phyloP scores from a whole-genome alignment of 139 green algal species.

The Tetratostichococcus sp. region DNA sequence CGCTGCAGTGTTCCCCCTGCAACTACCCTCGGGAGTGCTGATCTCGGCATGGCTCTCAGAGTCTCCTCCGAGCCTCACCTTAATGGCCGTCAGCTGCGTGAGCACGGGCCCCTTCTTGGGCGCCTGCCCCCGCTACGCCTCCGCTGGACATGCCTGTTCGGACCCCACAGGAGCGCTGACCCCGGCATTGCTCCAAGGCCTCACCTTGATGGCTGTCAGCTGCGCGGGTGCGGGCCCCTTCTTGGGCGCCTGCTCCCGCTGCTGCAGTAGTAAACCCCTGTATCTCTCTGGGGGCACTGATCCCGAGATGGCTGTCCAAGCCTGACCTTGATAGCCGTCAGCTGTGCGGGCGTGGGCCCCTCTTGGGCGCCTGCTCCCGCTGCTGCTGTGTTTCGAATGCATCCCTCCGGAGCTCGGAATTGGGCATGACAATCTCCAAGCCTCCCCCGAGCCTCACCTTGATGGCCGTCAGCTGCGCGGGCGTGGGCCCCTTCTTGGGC shows the following conservation, averaged over 20 bases:
- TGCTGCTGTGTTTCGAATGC: too few relatives aligned
- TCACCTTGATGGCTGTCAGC: conserved; percentile 72
- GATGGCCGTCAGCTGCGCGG: conserved; percentile 79
- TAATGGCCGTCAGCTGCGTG: conserved; percentile 81
- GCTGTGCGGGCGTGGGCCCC: conserved; percentile 46
- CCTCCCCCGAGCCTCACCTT: conserved; percentile 32
- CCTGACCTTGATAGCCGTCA: conserved; percentile 69
- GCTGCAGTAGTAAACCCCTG: too few relatives aligned
- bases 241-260: conserved; percentile 6
- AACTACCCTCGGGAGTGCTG: too few relatives aligned
- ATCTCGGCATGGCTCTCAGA: too few relatives aligned
- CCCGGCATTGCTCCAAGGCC: too few relatives aligned
- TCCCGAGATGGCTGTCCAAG: too few relatives aligned
- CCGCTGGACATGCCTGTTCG: too few relatives aligned
- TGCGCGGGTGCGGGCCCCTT: conserved; percentile 69
- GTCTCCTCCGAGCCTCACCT: conserved; percentile 18
- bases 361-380: conserved; percentile 11
- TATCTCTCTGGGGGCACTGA: too few relatives aligned
- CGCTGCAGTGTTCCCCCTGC: too few relatives aligned
- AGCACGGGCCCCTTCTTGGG: conserved; percentile 47
- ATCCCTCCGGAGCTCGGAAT: too few relatives aligned
- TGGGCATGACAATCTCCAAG: too few relatives aligned
- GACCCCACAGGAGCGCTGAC: too few relatives aligned
- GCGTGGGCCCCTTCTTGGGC: conserved; percentile 46
- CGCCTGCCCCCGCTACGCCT: background rate